Evolutionary conservation across 2,329 filamentous ascomycete genomes (phyloP), one percentile per base, ranked within the genome.

Genomic region (Xylaria sp.): DNA sequence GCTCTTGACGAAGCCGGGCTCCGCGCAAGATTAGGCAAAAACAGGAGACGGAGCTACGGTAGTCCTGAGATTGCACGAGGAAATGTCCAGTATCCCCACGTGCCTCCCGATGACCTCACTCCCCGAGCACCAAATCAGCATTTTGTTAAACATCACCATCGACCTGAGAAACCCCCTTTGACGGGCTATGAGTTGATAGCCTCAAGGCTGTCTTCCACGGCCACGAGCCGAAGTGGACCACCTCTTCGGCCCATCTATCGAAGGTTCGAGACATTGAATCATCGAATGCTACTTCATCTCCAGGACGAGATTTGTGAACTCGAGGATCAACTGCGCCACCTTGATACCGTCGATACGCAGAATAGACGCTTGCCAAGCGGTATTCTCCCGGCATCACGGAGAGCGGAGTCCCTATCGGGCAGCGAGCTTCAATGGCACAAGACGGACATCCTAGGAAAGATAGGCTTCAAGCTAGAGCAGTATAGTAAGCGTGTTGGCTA

Each of bases 271-370:
- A 86, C 89, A 12, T 82, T 97, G 20, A 94, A 96, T 75, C 94
- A 97, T 78, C 90, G 94, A 2, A 82, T 97, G 2, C 82, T 98
- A 2, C 84, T 97, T 0, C 90, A 96, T 71, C 84, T 97, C 18
- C 94, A 97, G 79, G 94, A 97, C 76, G 93, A 97, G 78, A 88
- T 97, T 20, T 85, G 86, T 37, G 91, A 95, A 74, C 84, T 97
- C 46, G 94, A 97, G 80, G 90, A 94, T 75, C 89, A 94, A 66
- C 85, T 98, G 0, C 87, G 88, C 20, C 83, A 85, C 0, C 81
- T 96, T 0, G 94, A 97, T 75, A 82, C 81, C 23, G 80, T 82
- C 0, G 87, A 89, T 73, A 87, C 87, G 0, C 82, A 86, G 69
- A 81, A 79, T 9, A 79, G 84, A 2, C 80, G 82, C 0, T 75